Percentiles rank a stretch among this genome's conserved stretches.
phyloP scores from a whole-genome alignment of 148 eudicot genomes.

The Amaranthus hypochondriacus region DNA sequence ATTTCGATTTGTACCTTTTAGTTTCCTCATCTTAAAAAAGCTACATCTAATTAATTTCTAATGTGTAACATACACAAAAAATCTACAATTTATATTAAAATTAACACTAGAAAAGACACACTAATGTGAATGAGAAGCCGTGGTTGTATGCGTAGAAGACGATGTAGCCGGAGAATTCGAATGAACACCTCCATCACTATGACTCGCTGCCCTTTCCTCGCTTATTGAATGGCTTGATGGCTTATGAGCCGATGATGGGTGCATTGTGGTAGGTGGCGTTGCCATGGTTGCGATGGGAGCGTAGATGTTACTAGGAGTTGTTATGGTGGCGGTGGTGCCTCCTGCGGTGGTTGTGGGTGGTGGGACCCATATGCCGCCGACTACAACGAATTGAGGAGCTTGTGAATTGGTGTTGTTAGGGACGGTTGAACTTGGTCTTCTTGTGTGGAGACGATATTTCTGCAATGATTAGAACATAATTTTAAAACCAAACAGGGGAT shows the following conservation, averaged over 20 bases:
- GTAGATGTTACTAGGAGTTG: slow-evolving; percentile 37
- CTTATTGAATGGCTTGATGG: slow-evolving; percentile 13
- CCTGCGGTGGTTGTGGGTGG: slow-evolving; percentile 13
- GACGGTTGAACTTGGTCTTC: slow-evolving; percentile 53
- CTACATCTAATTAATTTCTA: neutral
- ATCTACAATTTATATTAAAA: slow-evolving; percentile 16
- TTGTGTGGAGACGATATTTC: slow-evolving; percentile 80
- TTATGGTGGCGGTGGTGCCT: too few relatives aligned
- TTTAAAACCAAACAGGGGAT: too few relatives aligned
- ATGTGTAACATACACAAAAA: slow-evolving; percentile 24
- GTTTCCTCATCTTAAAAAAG: slow-evolving; percentile 1
- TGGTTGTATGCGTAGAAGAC: slow-evolving; percentile 51
- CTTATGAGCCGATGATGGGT: slow-evolving; percentile 26
- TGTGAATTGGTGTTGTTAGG: slow-evolving; percentile 40
- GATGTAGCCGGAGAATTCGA: slow-evolving; percentile 43
- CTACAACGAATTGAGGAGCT: slow-evolving; percentile 71
- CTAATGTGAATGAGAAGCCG: slow-evolving; percentile 43
- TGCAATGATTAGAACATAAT: slow-evolving; percentile 10
- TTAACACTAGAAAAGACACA: neutral
- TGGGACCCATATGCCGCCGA: slow-evolving; percentile 84
- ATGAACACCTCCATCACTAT: too few relatives aligned
- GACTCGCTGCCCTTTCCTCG: too few relatives aligned
- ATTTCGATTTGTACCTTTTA: neutral
- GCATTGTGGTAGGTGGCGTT: slow-evolving; percentile 20
- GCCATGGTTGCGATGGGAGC: slow-evolving; percentile 54